These are phyloP conservation scores for Cladosporium sp. DNA, from an alignment of 2,329 filamentous ascomycete species.

Conservation along the genomic window DNA sequence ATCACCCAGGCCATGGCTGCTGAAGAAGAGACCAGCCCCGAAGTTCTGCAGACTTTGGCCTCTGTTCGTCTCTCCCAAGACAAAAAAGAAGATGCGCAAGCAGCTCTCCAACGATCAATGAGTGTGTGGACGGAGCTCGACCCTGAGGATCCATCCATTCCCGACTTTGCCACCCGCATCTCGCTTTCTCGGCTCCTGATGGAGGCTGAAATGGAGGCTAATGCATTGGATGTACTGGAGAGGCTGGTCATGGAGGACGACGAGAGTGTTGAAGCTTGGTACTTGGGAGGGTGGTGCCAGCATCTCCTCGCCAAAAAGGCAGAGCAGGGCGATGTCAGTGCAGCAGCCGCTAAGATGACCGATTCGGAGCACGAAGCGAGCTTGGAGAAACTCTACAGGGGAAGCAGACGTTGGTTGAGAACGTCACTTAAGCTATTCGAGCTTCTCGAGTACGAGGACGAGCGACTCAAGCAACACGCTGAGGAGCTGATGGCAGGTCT, in stretches of 20 bases:
- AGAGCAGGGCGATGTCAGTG: conserved; percentile 41
- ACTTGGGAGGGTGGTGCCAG: conserved; percentile 91
- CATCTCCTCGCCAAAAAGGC: conserved; percentile 75
- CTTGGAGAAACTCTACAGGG: conserved; percentile 62
- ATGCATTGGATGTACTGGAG: conserved; percentile 83
- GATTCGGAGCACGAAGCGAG: conserved; percentile 52
- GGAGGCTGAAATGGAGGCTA: conserved; percentile 82
- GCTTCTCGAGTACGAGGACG: conserved; percentile 80
- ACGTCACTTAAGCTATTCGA: conserved; percentile 79
- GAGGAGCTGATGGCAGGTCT: conserved; percentile 63
- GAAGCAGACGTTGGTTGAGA: conserved; percentile 79
- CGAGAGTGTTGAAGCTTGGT: conserved; percentile 93
- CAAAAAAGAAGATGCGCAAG: conserved; percentile 73
- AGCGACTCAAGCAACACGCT: conserved; percentile 72
- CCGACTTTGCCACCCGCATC: conserved; percentile 83
- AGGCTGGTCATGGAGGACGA: conserved; percentile 86
- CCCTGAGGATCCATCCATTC: conserved; percentile 69
- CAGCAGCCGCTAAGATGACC: conserved; percentile 22
- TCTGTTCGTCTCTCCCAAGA: conserved; percentile 90
- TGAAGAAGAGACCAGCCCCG: conserved; percentile 70
- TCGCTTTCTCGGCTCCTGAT: conserved; percentile 82
- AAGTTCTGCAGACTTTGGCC: conserved; percentile 93
- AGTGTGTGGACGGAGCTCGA: conserved; percentile 79
- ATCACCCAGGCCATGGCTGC: conserved; percentile 88
- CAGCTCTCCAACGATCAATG: conserved; percentile 76